Evolutionary conservation across 106 monocot species (phyloP), one percentile per base, ranked within the genome.

Genomic region (Cymbidium sinense): DNA sequence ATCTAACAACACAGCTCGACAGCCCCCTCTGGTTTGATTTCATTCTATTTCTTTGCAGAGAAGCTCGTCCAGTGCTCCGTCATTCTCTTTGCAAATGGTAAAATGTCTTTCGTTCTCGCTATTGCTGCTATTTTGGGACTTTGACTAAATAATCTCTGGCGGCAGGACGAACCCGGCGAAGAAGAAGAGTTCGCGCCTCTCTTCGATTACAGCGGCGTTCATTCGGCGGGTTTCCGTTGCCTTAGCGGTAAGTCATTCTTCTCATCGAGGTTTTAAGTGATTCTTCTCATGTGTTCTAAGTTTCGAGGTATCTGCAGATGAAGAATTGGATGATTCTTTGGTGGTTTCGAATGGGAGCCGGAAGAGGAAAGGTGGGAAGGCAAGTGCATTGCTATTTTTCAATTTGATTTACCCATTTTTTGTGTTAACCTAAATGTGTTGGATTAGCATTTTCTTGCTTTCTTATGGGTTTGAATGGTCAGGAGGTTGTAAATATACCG

Each of bases 131-230:
- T 50, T 76, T 76, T 44, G 43, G 52, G 51, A 54, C 8, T 47
- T 21, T 77, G 19, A 70, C 41, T 18, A 21, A 41, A 7, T 7
- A 67, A 11, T 79, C 51, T 39, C 17, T 50, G 27, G 51, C 11
- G 8, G 73, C 74, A 85, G 85, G 85, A 76, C 33, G 61, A 82
- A 61, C 4, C 64, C 0, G 36, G 18, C 3, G 43, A 15, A 3
- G 90, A 89, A 43, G 90, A 91, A 43, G 95, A 93, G 10, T 86
- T 96, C 23, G 93, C 88, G 76, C 90, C 95, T 5, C 80, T 96
- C 7, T 96, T 96, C 83, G 95, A 96, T 75, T 96, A 96, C 82
- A 89, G 78, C 76, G 88, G 91, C 33, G 90, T 96, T 27, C 95
- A 96, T 79, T 93, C 90, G 11, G 25, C 74, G 0, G 70, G 77